Evolutionary conservation across 352 stramenopile genomes (phyloP), one percentile per base, ranked within the genome.

Genomic region (Peronospora destructor): DNA sequence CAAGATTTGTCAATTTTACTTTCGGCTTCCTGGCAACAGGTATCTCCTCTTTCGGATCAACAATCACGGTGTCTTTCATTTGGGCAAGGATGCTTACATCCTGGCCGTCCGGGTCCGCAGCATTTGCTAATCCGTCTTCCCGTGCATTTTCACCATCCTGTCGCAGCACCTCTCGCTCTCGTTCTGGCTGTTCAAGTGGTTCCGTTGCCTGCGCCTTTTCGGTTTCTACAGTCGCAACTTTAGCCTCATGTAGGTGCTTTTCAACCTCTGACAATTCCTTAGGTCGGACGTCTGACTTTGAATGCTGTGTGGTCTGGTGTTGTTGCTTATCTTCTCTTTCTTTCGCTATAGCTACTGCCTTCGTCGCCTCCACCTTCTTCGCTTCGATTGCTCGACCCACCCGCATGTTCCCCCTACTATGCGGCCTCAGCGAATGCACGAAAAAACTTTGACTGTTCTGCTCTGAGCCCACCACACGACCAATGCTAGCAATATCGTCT

Each of bases 401-500:
- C 1, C 56, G 49, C 19, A 62, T 23, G 23, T 50, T 46, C 2
- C 47, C 33, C 59, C 45, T 49, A 2, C 51, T 43, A 41, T 35
- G 55, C 11, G 51, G 51, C 21, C 44, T 34, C 43, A 66, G 29
- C 40, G 59, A 64, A 41, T 71, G 61, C 50, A 68, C 53, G 49
- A 73, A 68, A 34, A 71, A 70, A 28, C 33, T 66, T 23, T 62
- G 47, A 44, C 43, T 53, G 39, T 35, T 60, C 51, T 66, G 34
- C 25, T 73, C 53, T 1, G 61, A 60, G 12, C 65, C 53, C 17
- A 71, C 60, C 35, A 60, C 49, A 25, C 47, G 49, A 3, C 61
- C 65, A 26, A 71, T 48, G 16, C 51, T 57, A 6, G 64, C 62
- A 37, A 82, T 76, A 28, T 75, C 56, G 49, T 79, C 64, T 17